These are phyloP conservation scores for Phellinidium pouzarii DNA, from an alignment of 1,284 basidiomycete species.

Conservation along the genomic window DNA sequence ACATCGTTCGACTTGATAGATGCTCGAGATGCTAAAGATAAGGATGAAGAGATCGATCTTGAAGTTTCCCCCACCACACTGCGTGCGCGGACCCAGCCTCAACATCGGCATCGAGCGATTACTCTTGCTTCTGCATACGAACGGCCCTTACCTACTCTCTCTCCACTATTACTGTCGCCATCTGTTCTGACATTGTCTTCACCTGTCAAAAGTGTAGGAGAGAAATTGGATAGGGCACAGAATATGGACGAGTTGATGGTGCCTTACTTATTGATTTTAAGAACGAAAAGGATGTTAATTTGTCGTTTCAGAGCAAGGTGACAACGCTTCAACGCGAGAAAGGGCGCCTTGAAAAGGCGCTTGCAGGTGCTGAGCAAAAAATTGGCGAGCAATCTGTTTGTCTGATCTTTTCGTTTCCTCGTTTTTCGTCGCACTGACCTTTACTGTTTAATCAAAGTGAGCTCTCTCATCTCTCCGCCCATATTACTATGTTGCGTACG, in stretches of 20 bases:
- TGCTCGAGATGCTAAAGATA: not conserved
- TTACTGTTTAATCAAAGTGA: not conserved
- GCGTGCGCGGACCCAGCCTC: not conserved
- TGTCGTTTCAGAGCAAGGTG: not conserved
- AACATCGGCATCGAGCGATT: not conserved
- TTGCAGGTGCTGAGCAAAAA: not conserved
- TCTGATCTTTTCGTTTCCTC: not conserved
- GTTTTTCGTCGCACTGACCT: not conserved
- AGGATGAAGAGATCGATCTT: not conserved
- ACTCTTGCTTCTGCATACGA: not conserved
- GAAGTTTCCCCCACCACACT: not conserved
- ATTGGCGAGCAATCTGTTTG: conserved; percentile 7
- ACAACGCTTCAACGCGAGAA: conserved; percentile 6
- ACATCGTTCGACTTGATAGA: not conserved
- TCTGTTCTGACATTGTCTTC: not conserved
- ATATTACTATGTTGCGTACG: not conserved
- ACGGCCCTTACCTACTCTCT: not conserved
- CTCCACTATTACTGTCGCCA: not conserved
- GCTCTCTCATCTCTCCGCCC: not conserved
- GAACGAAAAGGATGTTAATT: not conserved
- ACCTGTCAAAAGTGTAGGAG: not conserved
- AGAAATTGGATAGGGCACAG: not conserved
- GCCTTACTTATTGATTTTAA: too few species aligned
- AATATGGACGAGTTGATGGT: not conserved
- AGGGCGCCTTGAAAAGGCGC: not conserved